Percentiles rank a stretch among this genome's conserved stretches.
phyloP scores from a whole-genome alignment of 2,329 filamentous ascomycete species.

The Trichoderma sp. region DNA sequence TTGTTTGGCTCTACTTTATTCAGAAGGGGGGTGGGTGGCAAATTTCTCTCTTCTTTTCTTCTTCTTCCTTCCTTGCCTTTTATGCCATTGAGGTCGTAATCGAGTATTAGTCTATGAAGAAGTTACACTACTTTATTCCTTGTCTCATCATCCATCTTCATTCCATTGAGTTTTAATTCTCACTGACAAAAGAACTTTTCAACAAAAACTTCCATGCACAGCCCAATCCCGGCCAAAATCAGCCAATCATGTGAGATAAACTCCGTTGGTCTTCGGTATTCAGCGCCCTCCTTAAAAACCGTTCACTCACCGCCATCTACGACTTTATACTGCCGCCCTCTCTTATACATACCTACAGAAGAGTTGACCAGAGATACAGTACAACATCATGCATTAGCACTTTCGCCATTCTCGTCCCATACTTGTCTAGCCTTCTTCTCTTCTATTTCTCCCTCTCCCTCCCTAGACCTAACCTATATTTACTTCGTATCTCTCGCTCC shows the following conservation, averaged over 20 bases:
- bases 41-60: background rate
- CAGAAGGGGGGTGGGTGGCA: background rate
- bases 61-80: background rate
- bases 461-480: background rate
- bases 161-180: background rate
- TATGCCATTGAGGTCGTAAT: background rate
- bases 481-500: background rate
- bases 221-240: background rate
- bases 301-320: background rate
- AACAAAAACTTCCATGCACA: background rate
- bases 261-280: background rate
- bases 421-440: background rate
- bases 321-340: background rate
- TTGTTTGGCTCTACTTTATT: background rate
- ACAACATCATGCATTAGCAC: background rate
- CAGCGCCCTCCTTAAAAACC: background rate
- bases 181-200: background rate
- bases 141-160: background rate
- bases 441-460: background rate
- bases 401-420: background rate
- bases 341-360: background rate
- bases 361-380: background rate
- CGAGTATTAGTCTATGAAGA: background rate
- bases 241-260: background rate
- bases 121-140: background rate